Evolutionary conservation across 805 yeast genomes (phyloP), one percentile per base, ranked within the genome.

Genomic region (Wickerhamomyces pijperi): DNA sequence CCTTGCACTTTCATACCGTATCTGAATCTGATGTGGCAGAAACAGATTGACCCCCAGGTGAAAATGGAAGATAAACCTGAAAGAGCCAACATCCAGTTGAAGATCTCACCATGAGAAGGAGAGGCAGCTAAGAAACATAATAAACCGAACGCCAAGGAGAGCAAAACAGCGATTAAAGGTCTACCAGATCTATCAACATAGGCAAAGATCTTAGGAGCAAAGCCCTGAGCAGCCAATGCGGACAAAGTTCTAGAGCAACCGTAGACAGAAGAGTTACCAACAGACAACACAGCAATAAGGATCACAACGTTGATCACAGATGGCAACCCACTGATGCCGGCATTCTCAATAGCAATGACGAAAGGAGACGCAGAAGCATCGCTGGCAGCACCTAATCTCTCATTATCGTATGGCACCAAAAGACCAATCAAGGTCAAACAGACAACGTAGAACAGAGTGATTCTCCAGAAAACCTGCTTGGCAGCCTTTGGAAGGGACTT

Each of bases 31-130:
- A 82, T 60, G 51, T 78, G 86, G 36, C 78, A 72, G 31, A 72
- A 58, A 51, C 79, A 76, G 45, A 82, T 76, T 4, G 84, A 71
- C 37, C 78, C 78, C 94, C 94, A 82, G 32, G 82, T 77, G 58
- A 79, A 74, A 41, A 82, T 64, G 13, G 86, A 76, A 1, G 86
- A 74, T 45, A 82, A 63, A 41, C 87, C 86, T 29, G 84, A 76
- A 23, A 82, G 56, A 11, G 87, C 80, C 49, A 79, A 64, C 56
- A 82, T 61, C 90, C 90, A 82, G 44, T 65, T 64, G 60, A 82
- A 82, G 18, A 80, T 78, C 5, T 60, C 69, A 34, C 66, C 68
- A 49, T 76, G 65, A 39, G 67, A 59, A 6, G 67, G 58, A 23
- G 80, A 70, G 4, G 82, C 82, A 28, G 78, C 73, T 32, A 82